Percentiles rank a stretch among this genome's conserved stretches.
Conservation (phyloP, 208 protist species). For the Trypanosoma lewisi region DNA sequence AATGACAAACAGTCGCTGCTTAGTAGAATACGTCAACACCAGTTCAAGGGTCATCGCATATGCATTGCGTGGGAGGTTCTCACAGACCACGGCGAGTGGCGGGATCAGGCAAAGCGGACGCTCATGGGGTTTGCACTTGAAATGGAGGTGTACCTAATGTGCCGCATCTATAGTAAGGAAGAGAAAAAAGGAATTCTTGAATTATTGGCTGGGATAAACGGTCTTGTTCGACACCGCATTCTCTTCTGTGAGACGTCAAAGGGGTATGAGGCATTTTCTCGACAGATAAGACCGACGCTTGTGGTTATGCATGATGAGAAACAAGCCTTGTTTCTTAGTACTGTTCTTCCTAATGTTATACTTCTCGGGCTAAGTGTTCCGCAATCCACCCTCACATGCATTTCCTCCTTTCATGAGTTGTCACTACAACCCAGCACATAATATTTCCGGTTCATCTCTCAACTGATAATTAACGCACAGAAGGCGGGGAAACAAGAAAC, state of each 20-base stretch:
- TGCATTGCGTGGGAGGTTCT: conserved; percentile 79
- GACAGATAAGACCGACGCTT: conserved; percentile 74
- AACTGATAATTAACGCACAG: neutral
- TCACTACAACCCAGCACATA: neutral
- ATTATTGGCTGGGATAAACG: conserved; percentile 40
- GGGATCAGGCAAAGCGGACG: conserved; percentile 39
- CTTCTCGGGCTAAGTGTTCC: conserved; percentile 34
- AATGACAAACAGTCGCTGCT: conserved; percentile 27
- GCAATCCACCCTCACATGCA: conserved; percentile 37
- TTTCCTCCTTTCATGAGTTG: conserved; percentile 16
- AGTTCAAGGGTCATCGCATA: conserved; percentile 53
- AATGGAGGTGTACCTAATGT: conserved; percentile 82
- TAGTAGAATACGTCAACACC: conserved; percentile 31
- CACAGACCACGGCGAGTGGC: conserved; percentile 41
- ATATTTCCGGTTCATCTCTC: neutral
- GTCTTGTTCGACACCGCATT: conserved; percentile 67
- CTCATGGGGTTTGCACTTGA: conserved; percentile 42
- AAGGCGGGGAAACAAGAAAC: neutral
- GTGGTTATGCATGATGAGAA: conserved; percentile 54
- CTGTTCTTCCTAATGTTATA: conserved; percentile 64
- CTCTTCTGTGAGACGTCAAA: conserved; percentile 82
- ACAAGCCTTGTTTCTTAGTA: conserved; percentile 59
- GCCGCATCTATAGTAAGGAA: conserved; percentile 39
- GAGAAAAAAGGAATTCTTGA: conserved; percentile 51
- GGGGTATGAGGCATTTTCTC: conserved; percentile 81